Conservation (phyloP, 2,329 filamentous ascomycete genomes). For the Aspergillus neotritici region DNA sequence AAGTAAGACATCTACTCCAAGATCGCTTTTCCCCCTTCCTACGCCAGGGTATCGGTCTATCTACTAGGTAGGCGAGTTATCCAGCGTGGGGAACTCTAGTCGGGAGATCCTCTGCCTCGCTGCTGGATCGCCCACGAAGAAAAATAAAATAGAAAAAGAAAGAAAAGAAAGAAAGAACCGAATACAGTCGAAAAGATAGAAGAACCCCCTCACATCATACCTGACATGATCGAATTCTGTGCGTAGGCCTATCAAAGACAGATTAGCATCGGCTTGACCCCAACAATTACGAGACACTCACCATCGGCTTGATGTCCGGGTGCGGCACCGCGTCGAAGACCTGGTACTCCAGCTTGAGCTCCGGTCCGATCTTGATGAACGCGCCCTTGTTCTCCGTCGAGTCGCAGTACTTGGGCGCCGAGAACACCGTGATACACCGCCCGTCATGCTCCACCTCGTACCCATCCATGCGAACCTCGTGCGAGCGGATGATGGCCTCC, state of each 20-base stretch:
- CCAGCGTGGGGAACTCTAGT: too few relatives aligned
- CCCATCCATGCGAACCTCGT: slow-evolving; percentile 98
- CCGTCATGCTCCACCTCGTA: slow-evolving; percentile 97
- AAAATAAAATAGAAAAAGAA: not conserved
- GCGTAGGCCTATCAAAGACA: slow-evolving; percentile 63
- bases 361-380: slow-evolving; percentile 91
- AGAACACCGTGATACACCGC: slow-evolving; percentile 96
- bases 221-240: slow-evolving; percentile 70
- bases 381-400: slow-evolving; percentile 97
- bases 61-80: not conserved
- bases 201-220: slow-evolving; percentile 53
- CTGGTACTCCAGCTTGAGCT: slow-evolving; percentile 86
- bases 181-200: not conserved
- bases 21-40: too few relatives aligned
- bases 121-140: too few relatives aligned
- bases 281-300: slow-evolving; percentile 26
- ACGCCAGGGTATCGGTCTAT: not conserved
- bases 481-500: slow-evolving; percentile 90
- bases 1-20: too few relatives aligned
- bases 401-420: slow-evolving; percentile 94
- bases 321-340: slow-evolving; percentile 96
- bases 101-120: too few relatives aligned
- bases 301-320: slow-evolving; percentile 90
- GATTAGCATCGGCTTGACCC: not conserved
- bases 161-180: slow-evolving; percentile 2